Evolutionary conservation across 768 basidiomycete genomes (phyloP).

Genomic region (Agaricus bisporus): DNA sequence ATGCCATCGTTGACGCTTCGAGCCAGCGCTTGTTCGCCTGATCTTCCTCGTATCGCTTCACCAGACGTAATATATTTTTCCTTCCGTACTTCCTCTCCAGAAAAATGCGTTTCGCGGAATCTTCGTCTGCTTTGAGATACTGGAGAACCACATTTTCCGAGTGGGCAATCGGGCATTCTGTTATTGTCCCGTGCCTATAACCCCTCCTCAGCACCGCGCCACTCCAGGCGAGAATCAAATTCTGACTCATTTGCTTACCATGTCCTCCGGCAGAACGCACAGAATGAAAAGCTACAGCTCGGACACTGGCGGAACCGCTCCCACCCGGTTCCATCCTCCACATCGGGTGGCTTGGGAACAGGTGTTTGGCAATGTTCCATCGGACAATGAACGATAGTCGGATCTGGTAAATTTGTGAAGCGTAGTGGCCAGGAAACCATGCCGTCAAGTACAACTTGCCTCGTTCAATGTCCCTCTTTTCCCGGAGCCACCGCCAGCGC

Average conservation of each 20-base stretch:
- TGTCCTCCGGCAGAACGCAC: slow-evolving; percentile 73
- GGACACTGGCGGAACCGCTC: slow-evolving; percentile 67
- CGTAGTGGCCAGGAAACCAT: slow-evolving; percentile 8
- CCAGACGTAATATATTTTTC: slow-evolving; percentile 52
- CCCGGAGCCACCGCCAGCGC: slow-evolving; percentile 75
- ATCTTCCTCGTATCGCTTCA: slow-evolving; percentile 64
- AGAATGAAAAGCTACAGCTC: slow-evolving; percentile 73
- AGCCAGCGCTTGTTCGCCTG: slow-evolving; percentile 73
- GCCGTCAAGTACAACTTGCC: slow-evolving; percentile 32
- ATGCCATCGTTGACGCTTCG: slow-evolving; percentile 56
- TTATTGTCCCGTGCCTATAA: slow-evolving; percentile 75
- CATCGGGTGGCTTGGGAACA: slow-evolving; percentile 49
- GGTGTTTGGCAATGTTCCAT: slow-evolving; percentile 76
- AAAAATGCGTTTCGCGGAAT: slow-evolving; percentile 37
- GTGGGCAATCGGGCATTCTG: slow-evolving; percentile 60
- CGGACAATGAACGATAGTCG: slow-evolving; percentile 76
- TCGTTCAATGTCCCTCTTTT: slow-evolving; percentile 66
- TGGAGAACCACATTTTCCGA: slow-evolving; percentile 61
- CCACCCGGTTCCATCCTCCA: slow-evolving; percentile 60
- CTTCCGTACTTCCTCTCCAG: slow-evolving; percentile 66
- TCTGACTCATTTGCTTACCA: slow-evolving; percentile 43
- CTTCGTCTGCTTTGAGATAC: slow-evolving; percentile 55
- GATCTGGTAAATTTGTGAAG: slow-evolving; percentile 41
- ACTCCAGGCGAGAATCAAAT: not conserved
- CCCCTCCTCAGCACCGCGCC: not conserved